phyloP scores from a whole-genome alignment of 345 rosid genomes.

The Pistacia vera region DNA sequence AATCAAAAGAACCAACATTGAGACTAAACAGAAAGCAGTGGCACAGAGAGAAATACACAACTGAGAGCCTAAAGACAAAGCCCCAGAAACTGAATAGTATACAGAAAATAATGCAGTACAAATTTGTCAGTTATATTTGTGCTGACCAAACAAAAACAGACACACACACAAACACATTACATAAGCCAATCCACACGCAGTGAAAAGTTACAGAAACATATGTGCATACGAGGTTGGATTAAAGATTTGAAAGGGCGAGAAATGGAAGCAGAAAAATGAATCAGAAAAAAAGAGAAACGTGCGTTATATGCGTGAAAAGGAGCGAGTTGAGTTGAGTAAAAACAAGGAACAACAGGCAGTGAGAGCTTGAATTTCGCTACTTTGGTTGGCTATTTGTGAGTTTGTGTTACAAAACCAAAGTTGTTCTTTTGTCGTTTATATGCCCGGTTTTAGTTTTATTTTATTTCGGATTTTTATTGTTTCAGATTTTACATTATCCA shows the following conservation, averaged over 20 bases:
- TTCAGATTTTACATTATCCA: neutral
- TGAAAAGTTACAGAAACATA: slow-evolving; percentile 7
- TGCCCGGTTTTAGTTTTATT: neutral
- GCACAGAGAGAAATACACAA: no score
- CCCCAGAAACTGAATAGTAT: no score
- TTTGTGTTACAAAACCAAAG: slow-evolving; percentile 8
- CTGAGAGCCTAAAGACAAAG: neutral
- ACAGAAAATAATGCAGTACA: neutral
- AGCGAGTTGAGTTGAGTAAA: neutral
- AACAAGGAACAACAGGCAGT: neutral
- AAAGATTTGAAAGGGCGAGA: neutral
- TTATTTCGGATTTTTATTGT: neutral
- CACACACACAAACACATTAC: neutral
- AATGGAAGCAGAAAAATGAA: neutral
- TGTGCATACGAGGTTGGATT: neutral
- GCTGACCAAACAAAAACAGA: slow-evolving; percentile 13
- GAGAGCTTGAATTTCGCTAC: slow-evolving; percentile 18
- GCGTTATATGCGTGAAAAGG: slow-evolving; percentile 14
- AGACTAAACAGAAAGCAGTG: no score
- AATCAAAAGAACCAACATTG: no score
- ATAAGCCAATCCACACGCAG: slow-evolving; percentile 6
- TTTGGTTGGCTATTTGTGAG: neutral
- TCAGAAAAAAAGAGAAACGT: slow-evolving; percentile 6
- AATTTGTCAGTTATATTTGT: slow-evolving; percentile 14
- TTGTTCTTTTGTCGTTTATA: slow-evolving; percentile 10